Evolutionary conservation across 2,329 filamentous ascomycete species (phyloP).

Genomic region (Fusarium begoniae): DNA sequence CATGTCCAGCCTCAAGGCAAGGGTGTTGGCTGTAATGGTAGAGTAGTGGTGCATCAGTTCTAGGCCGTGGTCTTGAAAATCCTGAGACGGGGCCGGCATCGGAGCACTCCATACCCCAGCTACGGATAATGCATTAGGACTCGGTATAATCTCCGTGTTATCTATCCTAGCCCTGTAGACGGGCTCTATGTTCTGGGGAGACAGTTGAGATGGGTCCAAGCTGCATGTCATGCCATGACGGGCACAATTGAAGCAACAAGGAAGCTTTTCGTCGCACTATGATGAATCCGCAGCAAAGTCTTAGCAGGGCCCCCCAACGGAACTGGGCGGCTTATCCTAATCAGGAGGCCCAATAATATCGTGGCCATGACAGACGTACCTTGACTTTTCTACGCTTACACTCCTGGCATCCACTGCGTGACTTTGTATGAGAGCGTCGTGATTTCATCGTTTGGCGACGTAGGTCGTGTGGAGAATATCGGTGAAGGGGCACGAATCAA

Average conservation of each 20-base stretch:
- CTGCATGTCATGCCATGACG: not conserved
- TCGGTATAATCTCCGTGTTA: not conserved
- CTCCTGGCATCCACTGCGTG: not conserved
- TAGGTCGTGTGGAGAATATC: too few relatives aligned
- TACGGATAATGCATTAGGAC: not conserved
- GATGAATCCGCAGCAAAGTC: not conserved
- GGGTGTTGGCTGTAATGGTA: not conserved
- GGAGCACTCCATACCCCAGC: not conserved
- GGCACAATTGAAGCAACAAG: not conserved
- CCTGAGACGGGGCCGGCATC: not conserved
- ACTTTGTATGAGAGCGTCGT: not conserved
- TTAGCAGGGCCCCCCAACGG: too few relatives aligned
- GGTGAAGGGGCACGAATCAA: too few relatives aligned
- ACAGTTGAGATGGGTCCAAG: not conserved
- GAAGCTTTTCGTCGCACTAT: not conserved
- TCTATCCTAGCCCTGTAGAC: rapidly evolving
- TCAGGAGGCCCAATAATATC: not conserved
- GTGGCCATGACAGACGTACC: not conserved
- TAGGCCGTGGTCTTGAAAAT: not conserved
- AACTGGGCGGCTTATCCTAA: too few relatives aligned
- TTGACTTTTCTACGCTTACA: not conserved
- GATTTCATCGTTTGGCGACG: not conserved
- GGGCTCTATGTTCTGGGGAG: not conserved
- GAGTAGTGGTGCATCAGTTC: not conserved
- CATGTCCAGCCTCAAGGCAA: not conserved